Conservation (phyloP, 2,329 filamentous ascomycete species). For the Fusarium sp. region DNA sequence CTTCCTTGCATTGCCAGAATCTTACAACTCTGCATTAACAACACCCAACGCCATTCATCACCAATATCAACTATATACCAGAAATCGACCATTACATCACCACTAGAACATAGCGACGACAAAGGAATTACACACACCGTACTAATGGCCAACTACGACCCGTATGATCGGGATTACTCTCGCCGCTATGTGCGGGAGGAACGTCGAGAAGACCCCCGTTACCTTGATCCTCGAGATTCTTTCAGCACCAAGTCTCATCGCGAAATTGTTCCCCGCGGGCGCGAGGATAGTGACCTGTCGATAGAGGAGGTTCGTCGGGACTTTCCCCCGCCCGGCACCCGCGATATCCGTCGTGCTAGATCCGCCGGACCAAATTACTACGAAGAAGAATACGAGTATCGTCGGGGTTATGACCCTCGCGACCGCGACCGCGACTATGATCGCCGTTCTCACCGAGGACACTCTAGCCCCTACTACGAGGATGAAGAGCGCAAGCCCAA, state of each 20-base stretch:
- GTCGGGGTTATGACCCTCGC: conserved; percentile 62
- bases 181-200: conserved; percentile 67
- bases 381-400: conserved; percentile 64
- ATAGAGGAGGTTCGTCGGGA: conserved; percentile 87
- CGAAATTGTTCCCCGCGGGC: conserved; percentile 68
- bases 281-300: conserved; percentile 79
- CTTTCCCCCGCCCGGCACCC: conserved; percentile 76
- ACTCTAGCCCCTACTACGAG: conserved; percentile 65
- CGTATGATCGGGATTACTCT: conserved; percentile 64
- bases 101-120: conserved; percentile 5
- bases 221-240: conserved; percentile 64
- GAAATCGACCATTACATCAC: conserved; percentile 3
- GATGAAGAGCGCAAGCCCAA: conserved; percentile 66
- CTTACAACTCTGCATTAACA: conserved; percentile 6
- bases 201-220: conserved; percentile 64
- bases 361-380: conserved; percentile 72
- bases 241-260: conserved; percentile 60
- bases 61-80: neutral
- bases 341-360: conserved; percentile 69
- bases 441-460: conserved; percentile 59
- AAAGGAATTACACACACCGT: conserved; percentile 14
- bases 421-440: conserved; percentile 56
- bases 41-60: conserved; percentile 1
- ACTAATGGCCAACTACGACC: conserved; percentile 63
- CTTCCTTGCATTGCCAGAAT: conserved; percentile 22